Evolutionary conservation across 2,329 filamentous ascomycete species (phyloP).

Genomic region (Fonsecaea erecta): DNA sequence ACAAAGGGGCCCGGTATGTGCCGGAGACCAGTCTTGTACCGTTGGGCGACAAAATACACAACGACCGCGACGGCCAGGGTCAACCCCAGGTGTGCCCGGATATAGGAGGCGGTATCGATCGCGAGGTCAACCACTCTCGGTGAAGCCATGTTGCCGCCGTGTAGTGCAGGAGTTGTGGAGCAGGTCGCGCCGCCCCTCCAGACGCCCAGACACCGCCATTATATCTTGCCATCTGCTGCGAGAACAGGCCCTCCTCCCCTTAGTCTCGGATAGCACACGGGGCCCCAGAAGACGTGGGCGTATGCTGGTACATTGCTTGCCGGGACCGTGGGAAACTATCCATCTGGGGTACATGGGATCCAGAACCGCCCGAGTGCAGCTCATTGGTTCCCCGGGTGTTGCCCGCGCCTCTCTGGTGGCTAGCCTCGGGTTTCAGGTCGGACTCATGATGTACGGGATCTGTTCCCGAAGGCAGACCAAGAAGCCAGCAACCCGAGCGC

Average conservation of each 20-base stretch:
- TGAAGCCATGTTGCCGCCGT: slow-evolving; percentile 4
- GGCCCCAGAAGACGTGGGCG: background rate
- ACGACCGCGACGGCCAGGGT: background rate
- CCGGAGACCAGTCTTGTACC: slow-evolving; percentile 12
- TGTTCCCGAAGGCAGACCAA: background rate
- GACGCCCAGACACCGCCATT: background rate
- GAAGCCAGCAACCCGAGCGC: background rate
- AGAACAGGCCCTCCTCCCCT: background rate
- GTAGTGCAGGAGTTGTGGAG: background rate
- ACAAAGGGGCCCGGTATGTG: slow-evolving; percentile 66
- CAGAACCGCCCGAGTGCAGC: background rate
- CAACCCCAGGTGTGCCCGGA: background rate
- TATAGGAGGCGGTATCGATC: background rate
- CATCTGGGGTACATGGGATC: background rate
- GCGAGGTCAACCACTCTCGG: background rate
- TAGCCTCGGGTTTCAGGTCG: background rate
- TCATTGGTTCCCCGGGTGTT: background rate
- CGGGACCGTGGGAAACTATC: background rate
- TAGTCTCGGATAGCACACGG: background rate
- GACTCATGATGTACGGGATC: background rate
- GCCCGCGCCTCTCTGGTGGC: background rate
- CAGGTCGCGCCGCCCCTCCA: too few relatives aligned
- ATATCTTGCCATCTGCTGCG: background rate
- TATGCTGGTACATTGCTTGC: background rate
- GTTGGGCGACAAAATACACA: background rate